Evolutionary conservation across 2,329 filamentous ascomycete genomes (phyloP), one percentile per base, ranked within the genome.

Genomic region (Trichoderma koningii): DNA sequence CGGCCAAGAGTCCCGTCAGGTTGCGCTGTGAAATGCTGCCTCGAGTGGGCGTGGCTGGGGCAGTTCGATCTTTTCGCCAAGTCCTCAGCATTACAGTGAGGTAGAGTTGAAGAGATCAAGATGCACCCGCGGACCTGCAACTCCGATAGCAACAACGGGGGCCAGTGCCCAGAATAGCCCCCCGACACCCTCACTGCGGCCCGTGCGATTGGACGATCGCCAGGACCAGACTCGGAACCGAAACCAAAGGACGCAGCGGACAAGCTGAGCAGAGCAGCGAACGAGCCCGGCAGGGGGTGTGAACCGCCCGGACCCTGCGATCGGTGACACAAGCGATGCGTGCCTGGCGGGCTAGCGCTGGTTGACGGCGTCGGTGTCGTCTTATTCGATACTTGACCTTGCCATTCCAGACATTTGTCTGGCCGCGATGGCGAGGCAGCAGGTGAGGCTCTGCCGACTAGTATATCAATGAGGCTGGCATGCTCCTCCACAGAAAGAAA

Each of bases 321-420:
- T 62, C 59, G 59, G 59, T 53, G 59, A 62, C 59, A 62, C 59
- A 62, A 62, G 15, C 59, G 59, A 62, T 62, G 59, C 41, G 59
- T 55, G 59, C 59, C 59, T 62, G 59, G 59, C 38, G 59, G 59
- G 48, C 59, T 62, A 47, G 59, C 34, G 48, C n/a, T 53, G 21
- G n/a, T 55, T 19, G 38, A 42, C 50, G 42, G 3, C n/a, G 28
- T n/a, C 9, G 41, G 7, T 19, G 17, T 17, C 17, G n/a, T 9
- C 19, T 45, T 45, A 23, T 23, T 23, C 21, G 21, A 23, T 23
- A 19, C 19, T 14, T 47, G 17, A 21, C n/a, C 1, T 7, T 47
- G 12, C 12, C 34, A 38, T 38, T 38, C 34, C 34, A 34, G 30
- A 10, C 30, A 76, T 71, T 74, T 74, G 69, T 74, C 67, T 72